These are phyloP conservation scores for Kodamaea kaohsiungensis DNA, from an alignment of 805 yeast species.

Conservation along the genomic window DNA sequence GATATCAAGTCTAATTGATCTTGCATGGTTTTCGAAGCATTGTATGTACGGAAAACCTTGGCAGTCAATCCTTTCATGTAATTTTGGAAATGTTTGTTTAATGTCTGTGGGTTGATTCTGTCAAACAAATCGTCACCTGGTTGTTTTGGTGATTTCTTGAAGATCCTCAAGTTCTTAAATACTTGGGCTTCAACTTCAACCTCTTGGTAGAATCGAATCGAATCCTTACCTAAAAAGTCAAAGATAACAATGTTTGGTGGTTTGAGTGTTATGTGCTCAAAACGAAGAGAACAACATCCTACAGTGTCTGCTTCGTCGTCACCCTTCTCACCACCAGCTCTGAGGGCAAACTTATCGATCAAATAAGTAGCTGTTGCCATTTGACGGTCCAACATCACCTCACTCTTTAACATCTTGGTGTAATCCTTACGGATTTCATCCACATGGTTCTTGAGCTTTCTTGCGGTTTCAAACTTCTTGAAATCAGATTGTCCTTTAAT, in stretches of 20 bases:
- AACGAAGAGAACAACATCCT: constrained; percentile 93
- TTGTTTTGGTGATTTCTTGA: constrained; percentile 84
- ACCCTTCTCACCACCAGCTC: constrained; percentile 98
- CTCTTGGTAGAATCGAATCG: constrained; percentile 87
- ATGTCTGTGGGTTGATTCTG: constrained; percentile 76
- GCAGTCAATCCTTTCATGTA: constrained; percentile 95
- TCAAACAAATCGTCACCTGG: constrained; percentile 94
- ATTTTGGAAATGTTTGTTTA: constrained; percentile 84
- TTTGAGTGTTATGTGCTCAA: constrained; percentile 80
- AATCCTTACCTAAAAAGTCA: constrained; percentile 95
- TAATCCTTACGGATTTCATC: constrained; percentile 76
- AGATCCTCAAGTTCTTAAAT: constrained; percentile 81
- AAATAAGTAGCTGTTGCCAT: constrained; percentile 92
- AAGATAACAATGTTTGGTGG: constrained; percentile 86
- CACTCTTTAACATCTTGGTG: constrained; percentile 64
- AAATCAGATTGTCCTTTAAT: constrained; percentile 88
- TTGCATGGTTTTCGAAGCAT: constrained; percentile 96
- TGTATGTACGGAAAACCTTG: constrained; percentile 95
- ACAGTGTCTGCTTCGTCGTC: constrained; percentile 98
- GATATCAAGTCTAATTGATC: constrained; percentile 83
- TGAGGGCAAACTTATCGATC: constrained; percentile 87
- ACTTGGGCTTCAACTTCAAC: constrained; percentile 92
- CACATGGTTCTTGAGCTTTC: constrained; percentile 75
- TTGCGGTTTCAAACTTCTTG: constrained; percentile 91
- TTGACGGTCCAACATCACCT: constrained; percentile 82